Evolutionary conservation across 2,329 filamentous ascomycete species (phyloP).

Genomic region (Sphaerulina musiva): DNA sequence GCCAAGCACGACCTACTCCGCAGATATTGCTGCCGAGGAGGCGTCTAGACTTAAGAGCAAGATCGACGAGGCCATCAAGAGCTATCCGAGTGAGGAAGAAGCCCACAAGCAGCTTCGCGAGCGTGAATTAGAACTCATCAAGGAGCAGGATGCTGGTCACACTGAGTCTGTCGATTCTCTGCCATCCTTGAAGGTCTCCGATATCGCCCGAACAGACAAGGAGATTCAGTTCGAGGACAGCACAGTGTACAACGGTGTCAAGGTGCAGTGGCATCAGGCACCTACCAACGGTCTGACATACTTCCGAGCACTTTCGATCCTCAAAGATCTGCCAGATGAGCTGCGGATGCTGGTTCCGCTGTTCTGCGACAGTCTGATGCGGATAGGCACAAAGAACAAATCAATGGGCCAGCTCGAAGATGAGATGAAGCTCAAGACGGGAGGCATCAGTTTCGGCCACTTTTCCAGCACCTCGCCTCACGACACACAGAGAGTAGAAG

Average conservation of each 20-base stretch:
- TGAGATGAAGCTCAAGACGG: conserved; percentile 90
- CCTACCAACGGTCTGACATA: conserved; percentile 95
- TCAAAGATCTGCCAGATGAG: conserved; percentile 75
- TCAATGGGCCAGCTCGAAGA: conserved; percentile 94
- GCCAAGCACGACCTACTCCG: conserved; percentile 67
- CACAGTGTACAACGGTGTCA: conserved; percentile 51
- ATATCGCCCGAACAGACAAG: conserved; percentile 77
- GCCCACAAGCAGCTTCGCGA: conserved; percentile 66
- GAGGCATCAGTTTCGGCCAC: conserved; percentile 78
- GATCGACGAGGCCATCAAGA: conserved; percentile 61
- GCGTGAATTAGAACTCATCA: conserved; percentile 70
- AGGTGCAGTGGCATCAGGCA: conserved; percentile 83
- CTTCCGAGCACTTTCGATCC: conserved; percentile 77
- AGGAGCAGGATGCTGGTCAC: conserved; percentile 60
- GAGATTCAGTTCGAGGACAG: conserved; percentile 59
- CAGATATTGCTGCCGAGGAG: conserved; percentile 71
- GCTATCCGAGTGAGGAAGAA: conserved; percentile 63
- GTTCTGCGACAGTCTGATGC: conserved; percentile 88
- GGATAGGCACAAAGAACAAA: conserved; percentile 79
- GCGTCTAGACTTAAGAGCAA: conserved; percentile 65
- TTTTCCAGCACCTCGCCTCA: conserved; percentile 73
- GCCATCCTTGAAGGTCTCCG: conserved; percentile 78
- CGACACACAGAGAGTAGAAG: conserved; percentile 62
- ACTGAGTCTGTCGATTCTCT: conserved; percentile 80
- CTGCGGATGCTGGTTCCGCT: conserved; percentile 77